A percentile compares a stretch with the other conserved stretches of the same genome.
Evolutionary conservation across 2,329 filamentous ascomycete genomes (phyloP).

Genomic region (Penicillium glabrum): DNA sequence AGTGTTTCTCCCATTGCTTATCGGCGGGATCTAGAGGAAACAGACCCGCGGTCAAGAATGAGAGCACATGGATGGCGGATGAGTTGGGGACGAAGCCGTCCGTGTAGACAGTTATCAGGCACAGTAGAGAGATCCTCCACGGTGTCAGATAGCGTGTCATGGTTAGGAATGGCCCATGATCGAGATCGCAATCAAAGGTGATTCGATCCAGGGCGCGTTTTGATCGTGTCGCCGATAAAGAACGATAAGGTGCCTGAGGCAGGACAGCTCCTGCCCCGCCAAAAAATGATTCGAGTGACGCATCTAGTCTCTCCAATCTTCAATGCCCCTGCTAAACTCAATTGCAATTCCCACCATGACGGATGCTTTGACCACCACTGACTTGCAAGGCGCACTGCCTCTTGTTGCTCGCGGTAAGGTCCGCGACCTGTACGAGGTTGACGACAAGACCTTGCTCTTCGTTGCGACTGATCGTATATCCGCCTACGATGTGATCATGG

Average conservation of each 20-base stretch:
- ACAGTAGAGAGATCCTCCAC: constrained; percentile 78
- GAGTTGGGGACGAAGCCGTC: constrained; percentile 67
- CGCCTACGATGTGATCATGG: constrained; percentile 89
- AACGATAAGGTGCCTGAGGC: constrained; percentile 23
- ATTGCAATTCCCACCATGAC: constrained; percentile 31
- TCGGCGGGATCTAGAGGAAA: constrained; percentile 45
- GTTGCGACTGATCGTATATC: constrained; percentile 88
- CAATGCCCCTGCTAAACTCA: constrained; percentile 2
- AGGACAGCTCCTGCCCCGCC: constrained; percentile 17
- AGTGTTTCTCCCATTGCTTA: constrained; percentile 30
- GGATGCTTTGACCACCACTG: constrained; percentile 41
- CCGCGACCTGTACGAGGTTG: constrained; percentile 74
- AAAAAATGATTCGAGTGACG: constrained; percentile 21
- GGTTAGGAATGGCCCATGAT: constrained; percentile 19
- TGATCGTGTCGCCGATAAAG: constrained; percentile 3
- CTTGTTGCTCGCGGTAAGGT: constrained; percentile 69
- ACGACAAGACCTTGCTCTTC: constrained; percentile 72
- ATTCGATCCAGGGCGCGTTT: constrained; percentile 11
- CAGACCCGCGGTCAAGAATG: constrained; percentile 73
- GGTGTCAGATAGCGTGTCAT: constrained; percentile 89
- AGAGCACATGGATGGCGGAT: constrained; percentile 72
- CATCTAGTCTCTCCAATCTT: constrained; percentile 8
- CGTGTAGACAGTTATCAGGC: constrained; percentile 78
- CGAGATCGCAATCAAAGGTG: neutral
- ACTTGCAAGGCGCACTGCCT: constrained; percentile 46